These are phyloP conservation scores for Anthracocystis walkeri DNA, from an alignment of 1,284 basidiomycete genomes.

Conservation along the genomic window DNA sequence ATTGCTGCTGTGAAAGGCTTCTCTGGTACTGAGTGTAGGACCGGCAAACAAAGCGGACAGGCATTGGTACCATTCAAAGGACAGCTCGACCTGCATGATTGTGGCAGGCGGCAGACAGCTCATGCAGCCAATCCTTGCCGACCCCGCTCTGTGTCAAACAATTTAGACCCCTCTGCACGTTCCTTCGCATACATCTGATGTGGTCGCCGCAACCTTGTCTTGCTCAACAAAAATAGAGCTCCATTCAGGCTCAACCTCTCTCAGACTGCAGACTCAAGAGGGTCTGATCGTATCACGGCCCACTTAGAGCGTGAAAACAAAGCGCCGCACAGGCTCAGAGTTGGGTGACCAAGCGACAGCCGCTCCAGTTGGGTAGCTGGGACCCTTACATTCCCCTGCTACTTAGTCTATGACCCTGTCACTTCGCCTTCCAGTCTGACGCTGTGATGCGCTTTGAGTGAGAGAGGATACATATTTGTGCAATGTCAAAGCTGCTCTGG, in stretches of 20 bases:
- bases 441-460: not conserved
- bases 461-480: not conserved
- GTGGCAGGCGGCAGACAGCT: constrained; percentile 11
- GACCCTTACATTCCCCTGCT: not conserved
- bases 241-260: not conserved
- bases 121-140: constrained; percentile 26
- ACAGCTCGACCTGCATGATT: constrained; percentile 16
- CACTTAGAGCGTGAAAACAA: not conserved
- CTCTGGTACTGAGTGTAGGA: not conserved
- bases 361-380: not conserved
- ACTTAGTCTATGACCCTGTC: not conserved
- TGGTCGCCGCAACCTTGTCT: constrained; percentile 10
- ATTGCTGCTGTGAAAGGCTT: too few species aligned
- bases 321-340: not conserved
- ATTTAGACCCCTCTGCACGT: constrained; percentile 43
- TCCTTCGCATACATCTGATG: constrained; percentile 15
- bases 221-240: constrained; percentile 3
- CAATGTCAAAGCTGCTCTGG: not conserved
- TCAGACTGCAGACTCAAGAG: not conserved
- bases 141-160: constrained; percentile 11
- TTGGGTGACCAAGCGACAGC: constrained; percentile 1
- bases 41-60: not conserved
- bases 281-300: not conserved
- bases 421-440: not conserved
- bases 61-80: not conserved